Base-by-base conservation (phyloP, 2,329 filamentous ascomycete genomes). In the Diaporthe caulivora region DNA sequence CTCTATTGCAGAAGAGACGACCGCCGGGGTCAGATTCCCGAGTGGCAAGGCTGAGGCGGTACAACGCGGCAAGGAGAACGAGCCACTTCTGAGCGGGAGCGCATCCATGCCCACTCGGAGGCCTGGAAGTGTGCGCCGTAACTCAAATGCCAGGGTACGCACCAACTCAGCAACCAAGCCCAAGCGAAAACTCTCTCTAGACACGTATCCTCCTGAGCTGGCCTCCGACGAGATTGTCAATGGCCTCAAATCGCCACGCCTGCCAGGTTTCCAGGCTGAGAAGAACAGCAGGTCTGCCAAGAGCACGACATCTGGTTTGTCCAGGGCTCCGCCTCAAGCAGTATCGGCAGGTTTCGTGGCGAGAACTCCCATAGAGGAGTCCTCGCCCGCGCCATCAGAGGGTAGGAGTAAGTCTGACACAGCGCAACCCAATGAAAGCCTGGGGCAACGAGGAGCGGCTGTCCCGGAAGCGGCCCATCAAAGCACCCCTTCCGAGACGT, bases 291-390 rank as follows among this genome's bases (percentile, higher is more conserved):
- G 73, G 72, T 40, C 77, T 29, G 70, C 78, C 21, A 80, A 80
- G 75, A 74, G 72, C 18, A 57, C 78, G 37, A 69, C 75, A 17
- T 44, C 77, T 1, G 74, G 72, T 7, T 76, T 83, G 13, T 58
- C 80, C 0, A 78, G 81, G 1, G 81, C 82, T 2, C 80, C 83
- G 34, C 82, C 82, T 0, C 81, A 83, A 72, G 76, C 82, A 11
- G 78, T 81, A 0, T 80, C 78, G 8, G 75, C 80, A 1, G 80
- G 80, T 11, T 82, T 79, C 54, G 80, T 83, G 62, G 62, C 49
- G 81, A 82, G 49, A 78, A 65, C 17, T 53, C 62, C 51, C 37
- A 44, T 26, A 37, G 57, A 71, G n/a, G 60, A 71, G 40, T 62
- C 54, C 13, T 71, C 71, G 17, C 71, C 74, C 2, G 62, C 51